Percentiles rank a stretch among this genome's conserved stretches.
Conservation (phyloP, 2,329 filamentous ascomycete species). For the Aspergillus ochraceoroseus region DNA sequence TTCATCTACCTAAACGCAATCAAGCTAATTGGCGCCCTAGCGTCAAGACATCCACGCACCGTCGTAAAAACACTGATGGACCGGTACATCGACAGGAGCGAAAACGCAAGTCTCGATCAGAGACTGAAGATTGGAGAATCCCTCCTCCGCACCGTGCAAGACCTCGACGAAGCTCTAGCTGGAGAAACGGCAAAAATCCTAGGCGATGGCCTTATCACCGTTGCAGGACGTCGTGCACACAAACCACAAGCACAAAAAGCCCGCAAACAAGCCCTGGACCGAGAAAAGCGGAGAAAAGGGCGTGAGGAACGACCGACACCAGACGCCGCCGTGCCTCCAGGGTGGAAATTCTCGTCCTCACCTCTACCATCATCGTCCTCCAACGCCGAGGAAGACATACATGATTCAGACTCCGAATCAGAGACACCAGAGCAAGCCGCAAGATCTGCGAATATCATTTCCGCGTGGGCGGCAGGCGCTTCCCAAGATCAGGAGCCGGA, state of each 20-base stretch:
- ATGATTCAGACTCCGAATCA: slow-evolving; percentile 26
- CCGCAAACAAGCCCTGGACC: slow-evolving; percentile 28
- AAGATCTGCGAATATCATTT: slow-evolving; percentile 35
- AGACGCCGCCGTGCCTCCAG: slow-evolving; percentile 25
- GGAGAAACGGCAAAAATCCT: slow-evolving; percentile 38
- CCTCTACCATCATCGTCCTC: slow-evolving; percentile 10
- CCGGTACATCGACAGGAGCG: slow-evolving; percentile 37
- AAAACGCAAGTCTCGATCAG: slow-evolving; percentile 38
- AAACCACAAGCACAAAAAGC: slow-evolving; percentile 35
- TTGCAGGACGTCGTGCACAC: slow-evolving; percentile 38
- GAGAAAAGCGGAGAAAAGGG: slow-evolving; percentile 25
- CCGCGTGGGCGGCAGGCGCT: slow-evolving; percentile 41
- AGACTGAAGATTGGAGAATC: slow-evolving; percentile 42
- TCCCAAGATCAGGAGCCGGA: slow-evolving; percentile 39
- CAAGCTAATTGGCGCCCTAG: slow-evolving; percentile 39
- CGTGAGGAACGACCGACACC: slow-evolving; percentile 28
- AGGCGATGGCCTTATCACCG: slow-evolving; percentile 38
- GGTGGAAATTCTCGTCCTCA: slow-evolving; percentile 31
- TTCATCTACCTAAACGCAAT: slow-evolving; percentile 45
- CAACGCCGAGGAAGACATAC: slow-evolving; percentile 1
- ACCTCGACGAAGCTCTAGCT: slow-evolving; percentile 36
- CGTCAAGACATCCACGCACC: slow-evolving; percentile 41
- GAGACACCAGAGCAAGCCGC: slow-evolving; percentile 35
- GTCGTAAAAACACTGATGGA: slow-evolving; percentile 41
- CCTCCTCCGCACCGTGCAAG: slow-evolving; percentile 40